A percentile compares a stretch with the other conserved stretches of the same genome.
Evolutionary conservation across 2,329 filamentous ascomycete genomes (phyloP).

Genomic region (Colletotrichum spaethianum): DNA sequence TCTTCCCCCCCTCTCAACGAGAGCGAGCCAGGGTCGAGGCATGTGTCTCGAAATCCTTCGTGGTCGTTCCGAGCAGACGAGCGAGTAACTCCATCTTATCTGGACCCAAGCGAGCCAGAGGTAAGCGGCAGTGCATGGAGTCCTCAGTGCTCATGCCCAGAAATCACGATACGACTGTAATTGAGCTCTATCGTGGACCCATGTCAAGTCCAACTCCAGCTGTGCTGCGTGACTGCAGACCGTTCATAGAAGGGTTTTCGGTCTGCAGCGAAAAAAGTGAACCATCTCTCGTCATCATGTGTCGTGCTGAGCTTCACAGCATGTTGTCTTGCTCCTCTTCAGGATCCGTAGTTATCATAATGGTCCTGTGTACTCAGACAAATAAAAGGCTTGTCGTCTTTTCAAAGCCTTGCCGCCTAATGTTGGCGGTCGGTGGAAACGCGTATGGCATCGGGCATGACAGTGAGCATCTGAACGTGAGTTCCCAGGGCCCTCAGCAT

Average conservation of each 20-base stretch:
- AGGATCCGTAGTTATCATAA: not conserved
- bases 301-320: conserved; percentile 3
- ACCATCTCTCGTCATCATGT: conserved; percentile 20
- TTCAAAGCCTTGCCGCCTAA: not conserved
- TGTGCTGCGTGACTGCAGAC: conserved; percentile 10
- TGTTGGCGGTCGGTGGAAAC: not conserved
- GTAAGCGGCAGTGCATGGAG: not conserved
- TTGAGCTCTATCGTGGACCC: not conserved
- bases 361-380: conserved; percentile 19
- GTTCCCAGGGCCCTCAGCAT: not conserved
- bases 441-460: not conserved
- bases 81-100: conserved; percentile 9
- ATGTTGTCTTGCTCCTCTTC: not conserved
- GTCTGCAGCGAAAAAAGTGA: conserved; percentile 15
- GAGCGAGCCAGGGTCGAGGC: not conserved
- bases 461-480: not conserved
- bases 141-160: conserved; percentile 10
- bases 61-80: conserved; percentile 21
- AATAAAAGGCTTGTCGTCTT: not conserved
- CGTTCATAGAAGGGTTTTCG: not conserved
- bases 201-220: not conserved
- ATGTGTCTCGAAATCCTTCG: not conserved
- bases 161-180: conserved; percentile 5
- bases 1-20: not conserved
- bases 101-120: not conserved